Conservation (phyloP, 1,139 yeast genomes). For the Debaryomyces singareniensis region DNA sequence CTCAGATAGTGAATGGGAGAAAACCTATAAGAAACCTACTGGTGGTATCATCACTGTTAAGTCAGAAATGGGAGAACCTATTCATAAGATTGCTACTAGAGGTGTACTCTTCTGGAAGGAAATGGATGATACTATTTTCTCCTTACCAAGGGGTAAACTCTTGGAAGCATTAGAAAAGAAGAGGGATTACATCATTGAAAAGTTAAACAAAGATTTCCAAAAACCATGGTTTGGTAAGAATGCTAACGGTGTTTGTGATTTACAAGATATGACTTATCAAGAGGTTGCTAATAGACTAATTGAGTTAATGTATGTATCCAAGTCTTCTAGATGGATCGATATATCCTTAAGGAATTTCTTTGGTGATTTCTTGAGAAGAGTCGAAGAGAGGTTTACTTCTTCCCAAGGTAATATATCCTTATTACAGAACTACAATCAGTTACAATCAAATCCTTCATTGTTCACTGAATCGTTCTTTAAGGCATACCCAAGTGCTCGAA, state of each 20-base stretch:
- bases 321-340: constrained; percentile 86
- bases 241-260: constrained; percentile 75
- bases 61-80: constrained; percentile 99
- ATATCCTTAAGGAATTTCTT: constrained; percentile 76
- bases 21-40: constrained; percentile 87
- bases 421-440: constrained; percentile 65
- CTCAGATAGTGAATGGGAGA: constrained; percentile 83
- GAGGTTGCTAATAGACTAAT: constrained; percentile 86
- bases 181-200: constrained; percentile 78
- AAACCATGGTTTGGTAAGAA: constrained; percentile 94
- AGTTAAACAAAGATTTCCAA: constrained; percentile 89
- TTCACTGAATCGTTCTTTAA: constrained; percentile 56
- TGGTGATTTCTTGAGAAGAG: constrained; percentile 84
- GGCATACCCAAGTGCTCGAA: constrained; percentile 65
- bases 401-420: constrained; percentile 50
- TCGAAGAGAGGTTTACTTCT: constrained; percentile 90
- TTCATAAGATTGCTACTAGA: constrained; percentile 96
- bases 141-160: constrained; percentile 84
- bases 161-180: constrained; percentile 75
- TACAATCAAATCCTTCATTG: constrained; percentile 55
- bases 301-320: constrained; percentile 80
- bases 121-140: constrained; percentile 88
- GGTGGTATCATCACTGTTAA: constrained; percentile 96
- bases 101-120: constrained; percentile 97
- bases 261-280: constrained; percentile 92